Base-by-base conservation (phyloP, 306 rosid genomes). In the Urtica urens region DNA sequence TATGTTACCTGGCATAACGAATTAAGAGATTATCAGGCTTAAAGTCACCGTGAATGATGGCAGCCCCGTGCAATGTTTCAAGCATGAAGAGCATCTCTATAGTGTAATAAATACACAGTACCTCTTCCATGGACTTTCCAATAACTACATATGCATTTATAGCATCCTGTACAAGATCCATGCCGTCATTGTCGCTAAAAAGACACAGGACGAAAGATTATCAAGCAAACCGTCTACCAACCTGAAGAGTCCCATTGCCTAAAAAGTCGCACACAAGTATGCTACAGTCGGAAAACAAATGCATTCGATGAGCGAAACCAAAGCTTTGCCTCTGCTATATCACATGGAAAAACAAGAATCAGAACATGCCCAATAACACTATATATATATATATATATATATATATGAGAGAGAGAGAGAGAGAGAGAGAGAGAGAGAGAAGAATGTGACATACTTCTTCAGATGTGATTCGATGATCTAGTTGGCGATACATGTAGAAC, bases 21-120 rank as follows among this genome's bases (percentile, higher is more conserved):
- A 90, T 67, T 21, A 90, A 86, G 68, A 90, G 66, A 75, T 90
- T 90, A 61, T 90, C 97, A 29, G 97, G 95, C 79, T 90, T 90
- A 75, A 90, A 84, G 81, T 90, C 97, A 24, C 97, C 87, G 71
- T 84, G 97, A 69, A 90, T 73, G 68, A 90, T 72, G 66, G 82
- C 87, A 64, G 60, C 81, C 40, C 63, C 75, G 59, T 81, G 95
- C 71, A 90, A 54, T 61, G 70, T 62, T 63, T 90, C 94, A 18
- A 81, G 69, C 92, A 81, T 81, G 67, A 71, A 67, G 59, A 90
- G 79, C 97, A 84, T 84, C 72, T 90, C 95, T 59, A 56, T 71
- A 13, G 95, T 81, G 78, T 84, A 84, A 57, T 84, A 84, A 48
- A 90, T 81, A 59, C 95, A 79, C 37, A 84, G 48, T 38, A 68